Conservation (phyloP, 2,329 filamentous ascomycete species). For the Phyllosticta capitalensis region DNA sequence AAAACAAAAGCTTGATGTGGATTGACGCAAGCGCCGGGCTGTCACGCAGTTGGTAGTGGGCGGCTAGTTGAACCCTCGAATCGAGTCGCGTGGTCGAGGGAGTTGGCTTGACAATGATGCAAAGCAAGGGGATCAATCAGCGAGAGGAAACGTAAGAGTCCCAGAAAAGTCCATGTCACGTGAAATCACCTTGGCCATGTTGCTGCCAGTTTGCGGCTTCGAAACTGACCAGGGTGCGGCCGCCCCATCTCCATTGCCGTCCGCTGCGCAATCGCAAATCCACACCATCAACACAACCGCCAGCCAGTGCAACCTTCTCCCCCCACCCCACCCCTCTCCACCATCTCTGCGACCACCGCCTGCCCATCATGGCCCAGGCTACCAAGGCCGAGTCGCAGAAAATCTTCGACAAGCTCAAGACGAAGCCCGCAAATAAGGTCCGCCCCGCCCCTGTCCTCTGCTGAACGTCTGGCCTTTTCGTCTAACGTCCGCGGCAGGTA, state of each 20-base stretch:
- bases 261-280: constrained; percentile 4
- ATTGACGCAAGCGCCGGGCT: not conserved
- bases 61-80: not conserved
- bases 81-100: not conserved
- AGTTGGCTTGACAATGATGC: not conserved
- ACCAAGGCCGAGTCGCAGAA: constrained; percentile 92
- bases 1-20: not conserved
- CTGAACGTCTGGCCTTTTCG: not conserved
- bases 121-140: not conserved
- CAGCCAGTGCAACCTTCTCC: not conserved
- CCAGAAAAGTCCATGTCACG: constrained; percentile 2
- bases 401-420: constrained; percentile 95
- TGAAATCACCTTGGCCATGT: not conserved
- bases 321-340: not conserved
- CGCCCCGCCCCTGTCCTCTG: constrained; percentile 18
- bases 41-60: not conserved
- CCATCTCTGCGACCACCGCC: not conserved
- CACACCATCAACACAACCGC: not conserved
- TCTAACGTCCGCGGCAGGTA: constrained; percentile 46
- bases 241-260: constrained; percentile 3
- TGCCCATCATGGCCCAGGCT: constrained; percentile 48
- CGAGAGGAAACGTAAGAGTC: too few relatives aligned
- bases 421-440: constrained; percentile 91
- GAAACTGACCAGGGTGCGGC: not conserved
- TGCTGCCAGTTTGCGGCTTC: constrained; percentile 10